A percentile compares a stretch with the other conserved stretches of the same genome.
phyloP scores from a whole-genome alignment of 345 rosid species.

The Nephelium lappaceum region DNA sequence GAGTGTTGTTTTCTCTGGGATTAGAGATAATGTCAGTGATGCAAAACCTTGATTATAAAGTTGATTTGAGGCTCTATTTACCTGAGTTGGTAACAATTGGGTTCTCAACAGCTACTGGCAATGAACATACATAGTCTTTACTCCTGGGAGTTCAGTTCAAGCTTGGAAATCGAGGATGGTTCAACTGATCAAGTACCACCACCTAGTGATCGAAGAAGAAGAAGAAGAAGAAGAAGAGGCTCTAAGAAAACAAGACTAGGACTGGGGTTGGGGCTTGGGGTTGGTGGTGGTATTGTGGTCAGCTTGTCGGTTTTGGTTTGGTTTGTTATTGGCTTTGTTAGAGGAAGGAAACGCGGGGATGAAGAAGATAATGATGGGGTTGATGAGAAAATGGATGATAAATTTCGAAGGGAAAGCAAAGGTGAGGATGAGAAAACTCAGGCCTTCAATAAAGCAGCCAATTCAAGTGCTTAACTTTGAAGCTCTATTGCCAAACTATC shows the following conservation, averaged over 20 bases:
- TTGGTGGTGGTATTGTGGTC: slow-evolving; percentile 9
- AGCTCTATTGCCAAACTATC: no score
- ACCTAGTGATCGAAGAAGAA: neutral
- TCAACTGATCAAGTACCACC: neutral
- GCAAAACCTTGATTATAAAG: neutral
- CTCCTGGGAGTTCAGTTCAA: slow-evolving; percentile 28
- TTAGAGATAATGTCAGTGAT: neutral
- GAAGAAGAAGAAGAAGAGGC: neutral
- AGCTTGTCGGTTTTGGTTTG: neutral
- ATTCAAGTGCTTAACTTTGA: no score
- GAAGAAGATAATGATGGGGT: neutral
- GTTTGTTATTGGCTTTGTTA: neutral
- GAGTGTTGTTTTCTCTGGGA: slow-evolving; percentile 20
- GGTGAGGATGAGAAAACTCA: no score
- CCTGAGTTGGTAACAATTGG: slow-evolving; percentile 25
- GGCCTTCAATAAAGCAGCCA: no score
- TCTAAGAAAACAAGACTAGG: neutral
- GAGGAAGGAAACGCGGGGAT: neutral
- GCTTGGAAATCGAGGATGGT: neutral
- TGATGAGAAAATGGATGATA: slow-evolving; percentile 18
- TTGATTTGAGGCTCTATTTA: slow-evolving; percentile 18
- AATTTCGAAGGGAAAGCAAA: slow-evolving; percentile 12
- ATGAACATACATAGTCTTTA: no score
- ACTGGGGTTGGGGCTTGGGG: slow-evolving; percentile 5
- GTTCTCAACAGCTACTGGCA: no score